These are phyloP conservation scores for Pyronema omphalodes DNA, from an alignment of 495 filamentous ascomycete genomes.

Conservation along the genomic window DNA sequence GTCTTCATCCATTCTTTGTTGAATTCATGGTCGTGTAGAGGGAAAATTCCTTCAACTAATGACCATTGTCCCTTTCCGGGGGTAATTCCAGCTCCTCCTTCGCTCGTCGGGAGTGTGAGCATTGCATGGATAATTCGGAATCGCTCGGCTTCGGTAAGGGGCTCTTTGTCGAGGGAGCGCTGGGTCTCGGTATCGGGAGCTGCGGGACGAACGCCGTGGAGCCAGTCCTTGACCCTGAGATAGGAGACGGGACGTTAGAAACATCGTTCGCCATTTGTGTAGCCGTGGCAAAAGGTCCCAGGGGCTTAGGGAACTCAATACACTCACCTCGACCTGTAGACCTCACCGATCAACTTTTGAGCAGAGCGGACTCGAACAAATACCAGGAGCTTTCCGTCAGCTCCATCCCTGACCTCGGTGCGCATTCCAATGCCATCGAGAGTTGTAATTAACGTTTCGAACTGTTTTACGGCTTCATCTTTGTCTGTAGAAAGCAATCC, in stretches of 20 bases:
- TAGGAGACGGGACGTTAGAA: neutral
- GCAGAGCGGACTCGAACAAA: constrained; percentile 63
- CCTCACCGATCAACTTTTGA: constrained; percentile 39
- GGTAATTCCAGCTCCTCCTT: constrained; percentile 81
- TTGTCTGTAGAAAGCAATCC: constrained; percentile 33
- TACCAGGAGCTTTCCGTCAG: constrained; percentile 56
- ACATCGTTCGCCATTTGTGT: neutral
- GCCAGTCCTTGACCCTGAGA: constrained; percentile 79
- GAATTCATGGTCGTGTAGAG: constrained; percentile 71
- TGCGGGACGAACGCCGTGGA: constrained; percentile 64
- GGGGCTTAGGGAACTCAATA: neutral
- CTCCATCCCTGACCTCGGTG: constrained; percentile 68
- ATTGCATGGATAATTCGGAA: constrained; percentile 68
- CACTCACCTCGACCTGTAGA: constrained; percentile 48
- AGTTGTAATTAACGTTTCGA: constrained; percentile 53
- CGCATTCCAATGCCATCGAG: constrained; percentile 60
- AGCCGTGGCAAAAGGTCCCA: too few species aligned
- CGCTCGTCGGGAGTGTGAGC: constrained; percentile 60
- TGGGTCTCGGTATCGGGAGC: constrained; percentile 61
- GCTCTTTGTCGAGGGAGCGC: constrained; percentile 41
- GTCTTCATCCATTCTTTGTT: constrained; percentile 78
- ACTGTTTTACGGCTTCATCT: constrained; percentile 46
- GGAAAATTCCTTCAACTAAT: constrained; percentile 65
- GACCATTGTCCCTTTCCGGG: constrained; percentile 70
- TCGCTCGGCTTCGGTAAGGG: constrained; percentile 72